Base-by-base conservation (phyloP, 129 eudicot genomes). In the Ambrosia trifida region DNA sequence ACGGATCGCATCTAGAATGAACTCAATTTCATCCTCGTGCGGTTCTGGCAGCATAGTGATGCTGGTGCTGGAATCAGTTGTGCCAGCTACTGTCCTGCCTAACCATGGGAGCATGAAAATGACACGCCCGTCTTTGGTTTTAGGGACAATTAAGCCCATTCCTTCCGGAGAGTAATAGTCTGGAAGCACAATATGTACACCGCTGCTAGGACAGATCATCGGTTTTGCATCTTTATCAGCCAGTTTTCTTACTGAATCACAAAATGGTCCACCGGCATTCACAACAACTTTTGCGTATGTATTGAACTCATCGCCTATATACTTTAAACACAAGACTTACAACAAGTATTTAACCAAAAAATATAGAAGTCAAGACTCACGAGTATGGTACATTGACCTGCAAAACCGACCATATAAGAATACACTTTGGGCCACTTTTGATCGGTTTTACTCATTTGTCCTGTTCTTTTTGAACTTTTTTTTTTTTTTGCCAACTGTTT, bases 71-170 rank as follows among this genome's bases (percentile, higher is more conserved):
- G 97, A 91, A 56, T 91, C 97, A 24, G 97, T 91, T 32, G 97
- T 91, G 18, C 97, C 97, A 54, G 93, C 97, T 61, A 91, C 87
- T 53, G 97, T 91, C 76, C 97, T 86, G 13, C 96, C 96, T 79
- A 91, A 78, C 97, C 97, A 91, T 8, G 97, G 97, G 32, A 91
- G 97, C 97, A 91, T 91, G 80, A 91, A 91, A 7, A 91, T 84
- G 49, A 91, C 96, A 71, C 97, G 93, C 1, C 97, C 96, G 72
- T 91, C 97, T 73, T 91, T 91, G 8, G 97, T 91, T 81, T 91
- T 91, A 36, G 97, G 97, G 57, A 91, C 97, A 74, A 91, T 91
- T 69, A 88, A 78, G 6, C 97, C 97, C 97, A 91, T 88, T 50
- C 97, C 96, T 20, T 91, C 96, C 3, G 96, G 97, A 14, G 97